These are phyloP conservation scores for Penicillium italicum DNA, from an alignment of 2,329 filamentous ascomycete species.

Conservation along the genomic window DNA sequence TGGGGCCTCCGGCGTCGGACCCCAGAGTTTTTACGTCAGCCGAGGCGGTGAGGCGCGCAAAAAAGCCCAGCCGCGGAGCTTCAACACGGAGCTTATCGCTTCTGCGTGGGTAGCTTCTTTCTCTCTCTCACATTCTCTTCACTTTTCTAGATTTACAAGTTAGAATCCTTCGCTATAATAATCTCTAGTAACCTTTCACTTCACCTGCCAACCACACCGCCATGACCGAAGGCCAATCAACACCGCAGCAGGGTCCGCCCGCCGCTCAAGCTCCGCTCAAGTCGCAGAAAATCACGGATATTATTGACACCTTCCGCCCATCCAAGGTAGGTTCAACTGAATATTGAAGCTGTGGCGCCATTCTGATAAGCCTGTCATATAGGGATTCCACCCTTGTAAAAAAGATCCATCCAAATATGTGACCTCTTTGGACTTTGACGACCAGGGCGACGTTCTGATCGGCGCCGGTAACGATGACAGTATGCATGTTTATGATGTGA, in stretches of 20 bases:
- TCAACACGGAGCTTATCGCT: neutral
- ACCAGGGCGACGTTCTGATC: slow-evolving; percentile 87
- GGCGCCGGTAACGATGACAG: slow-evolving; percentile 91
- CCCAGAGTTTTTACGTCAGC: slow-evolving; percentile 2
- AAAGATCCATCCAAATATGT: slow-evolving; percentile 56
- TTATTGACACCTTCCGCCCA: slow-evolving; percentile 73
- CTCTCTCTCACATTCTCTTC: neutral
- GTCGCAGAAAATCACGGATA: slow-evolving; percentile 68
- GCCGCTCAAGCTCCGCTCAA: slow-evolving; percentile 26
- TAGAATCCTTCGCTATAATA: neutral
- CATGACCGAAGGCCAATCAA: slow-evolving; percentile 31
- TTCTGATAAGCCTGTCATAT: slow-evolving; percentile 9
- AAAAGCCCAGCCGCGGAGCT: slow-evolving; percentile 22
- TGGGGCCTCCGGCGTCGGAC: slow-evolving; percentile 4
- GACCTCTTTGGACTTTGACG: slow-evolving; percentile 93
- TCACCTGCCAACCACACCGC: neutral
- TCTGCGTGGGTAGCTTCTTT: neutral
- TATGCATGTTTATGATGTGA: slow-evolving; percentile 91
- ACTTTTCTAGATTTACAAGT: neutral
- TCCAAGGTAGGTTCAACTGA: slow-evolving; percentile 60
- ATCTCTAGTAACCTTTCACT: neutral
- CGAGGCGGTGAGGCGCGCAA: slow-evolving; percentile 18
- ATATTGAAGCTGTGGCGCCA: neutral
- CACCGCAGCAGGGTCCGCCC: slow-evolving; percentile 21
- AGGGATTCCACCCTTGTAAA: slow-evolving; percentile 37